A percentile compares a stretch with the other conserved stretches of the same genome.
These are phyloP conservation scores for Penicillium pancosmium DNA, from an alignment of 495 filamentous ascomycete species.

Conservation along the genomic window DNA sequence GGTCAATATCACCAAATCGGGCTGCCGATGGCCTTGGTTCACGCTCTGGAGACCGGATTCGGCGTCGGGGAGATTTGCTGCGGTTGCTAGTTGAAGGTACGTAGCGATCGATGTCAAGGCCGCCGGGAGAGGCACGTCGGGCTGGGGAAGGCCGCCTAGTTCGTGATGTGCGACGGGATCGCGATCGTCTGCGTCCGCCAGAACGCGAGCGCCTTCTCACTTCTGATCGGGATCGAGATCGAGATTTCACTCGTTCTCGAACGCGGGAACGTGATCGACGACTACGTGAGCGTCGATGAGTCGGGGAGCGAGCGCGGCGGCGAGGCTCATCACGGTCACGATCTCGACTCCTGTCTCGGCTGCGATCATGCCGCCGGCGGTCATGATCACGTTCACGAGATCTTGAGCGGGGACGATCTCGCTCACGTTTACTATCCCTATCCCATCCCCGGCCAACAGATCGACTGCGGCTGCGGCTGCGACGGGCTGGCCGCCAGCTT, in stretches of 20 bases:
- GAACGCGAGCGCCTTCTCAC: neutral
- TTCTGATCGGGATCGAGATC: slow-evolving; percentile 21
- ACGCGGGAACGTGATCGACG: slow-evolving; percentile 23
- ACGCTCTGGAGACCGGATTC: slow-evolving; percentile 42
- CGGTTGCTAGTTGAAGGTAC: slow-evolving; percentile 49
- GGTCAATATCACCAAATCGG: slow-evolving; percentile 50
- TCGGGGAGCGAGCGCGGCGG: slow-evolving; percentile 30
- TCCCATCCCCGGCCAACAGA: slow-evolving; percentile 33
- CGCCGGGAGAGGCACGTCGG: slow-evolving; percentile 30
- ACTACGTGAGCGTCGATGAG: slow-evolving; percentile 23
- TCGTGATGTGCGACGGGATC: slow-evolving; percentile 36
- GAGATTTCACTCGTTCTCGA: slow-evolving; percentile 19
- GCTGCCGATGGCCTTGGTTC: slow-evolving; percentile 10
- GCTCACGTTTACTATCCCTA: slow-evolving; percentile 18
- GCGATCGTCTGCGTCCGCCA: slow-evolving; percentile 30
- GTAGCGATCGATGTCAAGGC: slow-evolving; percentile 54
- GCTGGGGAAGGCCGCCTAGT: slow-evolving; percentile 31
- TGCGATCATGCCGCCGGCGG: slow-evolving; percentile 30
- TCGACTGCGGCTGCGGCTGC: slow-evolving; percentile 47
- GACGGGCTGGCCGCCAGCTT: slow-evolving; percentile 41
- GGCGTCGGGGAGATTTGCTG: slow-evolving; percentile 48
- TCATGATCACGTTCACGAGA: slow-evolving; percentile 15
- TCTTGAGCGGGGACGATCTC: slow-evolving; percentile 17
- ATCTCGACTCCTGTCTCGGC: slow-evolving; percentile 30
- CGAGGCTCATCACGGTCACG: slow-evolving; percentile 33